These are phyloP conservation scores for Cryoendolithus antarcticus DNA, from an alignment of 2,329 filamentous ascomycete genomes.

Conservation along the genomic window DNA sequence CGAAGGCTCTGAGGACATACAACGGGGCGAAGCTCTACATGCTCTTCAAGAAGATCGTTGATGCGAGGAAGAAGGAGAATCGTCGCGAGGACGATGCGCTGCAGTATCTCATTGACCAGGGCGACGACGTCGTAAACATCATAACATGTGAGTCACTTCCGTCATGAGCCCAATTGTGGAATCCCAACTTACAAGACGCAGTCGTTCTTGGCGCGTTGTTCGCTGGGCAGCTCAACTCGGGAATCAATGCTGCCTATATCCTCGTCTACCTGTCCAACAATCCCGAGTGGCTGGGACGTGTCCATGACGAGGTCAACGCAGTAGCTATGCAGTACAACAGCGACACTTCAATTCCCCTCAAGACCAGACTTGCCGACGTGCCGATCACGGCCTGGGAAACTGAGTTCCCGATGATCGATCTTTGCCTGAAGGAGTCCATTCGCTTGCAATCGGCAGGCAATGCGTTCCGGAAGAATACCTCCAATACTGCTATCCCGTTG, in stretches of 20 bases:
- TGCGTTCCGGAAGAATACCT: conserved; percentile 41
- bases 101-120: conserved; percentile 42
- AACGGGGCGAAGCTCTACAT: conserved; percentile 38
- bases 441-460: conserved; percentile 37
- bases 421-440: conserved; percentile 43
- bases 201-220: conserved; percentile 44
- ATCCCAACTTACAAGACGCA: conserved; percentile 13
- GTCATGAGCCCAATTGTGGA: not conserved
- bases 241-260: conserved; percentile 43
- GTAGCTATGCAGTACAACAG: conserved; percentile 32
- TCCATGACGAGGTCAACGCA: conserved; percentile 36
- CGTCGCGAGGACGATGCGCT: conserved; percentile 37
- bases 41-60: conserved; percentile 37
- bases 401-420: conserved; percentile 41
- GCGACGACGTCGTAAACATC: conserved; percentile 33
- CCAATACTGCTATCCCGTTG: conserved; percentile 33
- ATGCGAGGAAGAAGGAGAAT: conserved; percentile 32
- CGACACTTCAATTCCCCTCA: conserved; percentile 22
- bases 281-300: conserved; percentile 32
- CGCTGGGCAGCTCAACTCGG: conserved; percentile 46
- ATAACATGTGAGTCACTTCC: conserved; percentile 24
- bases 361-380: conserved; percentile 30
- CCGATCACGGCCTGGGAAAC: conserved; percentile 43
- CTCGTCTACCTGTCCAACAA: conserved; percentile 38
- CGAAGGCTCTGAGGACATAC: conserved; percentile 32